A percentile compares a stretch with the other conserved stretches of the same genome.
Conservation (phyloP, 2,329 filamentous ascomycete species). For the Ceratocystis albifundus region DNA sequence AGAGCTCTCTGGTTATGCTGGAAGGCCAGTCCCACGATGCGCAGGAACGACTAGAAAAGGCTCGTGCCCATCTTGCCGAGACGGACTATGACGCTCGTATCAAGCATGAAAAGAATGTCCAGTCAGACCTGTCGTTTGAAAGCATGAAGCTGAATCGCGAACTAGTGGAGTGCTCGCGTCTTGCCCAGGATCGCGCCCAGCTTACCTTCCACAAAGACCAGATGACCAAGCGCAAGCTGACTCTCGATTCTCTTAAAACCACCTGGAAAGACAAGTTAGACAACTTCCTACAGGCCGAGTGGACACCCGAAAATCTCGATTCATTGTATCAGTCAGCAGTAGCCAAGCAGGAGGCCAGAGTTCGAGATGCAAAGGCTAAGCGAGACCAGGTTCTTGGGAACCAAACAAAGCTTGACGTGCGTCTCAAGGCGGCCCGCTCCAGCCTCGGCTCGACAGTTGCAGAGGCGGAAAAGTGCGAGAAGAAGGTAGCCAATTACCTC, state of each 20-base stretch:
- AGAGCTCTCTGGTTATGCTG: conserved; percentile 68
- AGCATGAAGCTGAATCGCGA: conserved; percentile 65
- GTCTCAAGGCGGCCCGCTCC: conserved; percentile 53
- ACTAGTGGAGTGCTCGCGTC: conserved; percentile 67
- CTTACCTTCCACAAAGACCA: conserved; percentile 77
- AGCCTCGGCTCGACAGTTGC: conserved; percentile 51
- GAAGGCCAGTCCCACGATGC: conserved; percentile 63
- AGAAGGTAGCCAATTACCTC: conserved; percentile 42
- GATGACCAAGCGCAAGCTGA: conserved; percentile 57
- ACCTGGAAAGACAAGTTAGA: conserved; percentile 64
- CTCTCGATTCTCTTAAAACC: conserved; percentile 62
- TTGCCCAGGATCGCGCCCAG: conserved; percentile 71
- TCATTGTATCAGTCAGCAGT: conserved; percentile 54
- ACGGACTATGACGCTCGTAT: conserved; percentile 62
- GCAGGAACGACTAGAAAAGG: conserved; percentile 48
- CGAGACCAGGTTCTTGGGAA: conserved; percentile 62
- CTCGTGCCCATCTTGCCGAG: conserved; percentile 50
- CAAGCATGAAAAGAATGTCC: conserved; percentile 50
- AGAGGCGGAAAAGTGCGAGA: conserved; percentile 51
- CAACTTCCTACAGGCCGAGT: conserved; percentile 50
- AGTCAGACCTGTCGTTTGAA: conserved; percentile 60
- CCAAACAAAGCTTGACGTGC: conserved; percentile 64
- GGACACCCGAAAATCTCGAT: conserved; percentile 61
- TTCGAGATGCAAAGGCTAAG: conserved; percentile 54
- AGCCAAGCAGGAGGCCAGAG: conserved; percentile 43